These are phyloP conservation scores for Wickerhamia fluorescens DNA, from an alignment of 805 yeast species.

Conservation along the genomic window DNA sequence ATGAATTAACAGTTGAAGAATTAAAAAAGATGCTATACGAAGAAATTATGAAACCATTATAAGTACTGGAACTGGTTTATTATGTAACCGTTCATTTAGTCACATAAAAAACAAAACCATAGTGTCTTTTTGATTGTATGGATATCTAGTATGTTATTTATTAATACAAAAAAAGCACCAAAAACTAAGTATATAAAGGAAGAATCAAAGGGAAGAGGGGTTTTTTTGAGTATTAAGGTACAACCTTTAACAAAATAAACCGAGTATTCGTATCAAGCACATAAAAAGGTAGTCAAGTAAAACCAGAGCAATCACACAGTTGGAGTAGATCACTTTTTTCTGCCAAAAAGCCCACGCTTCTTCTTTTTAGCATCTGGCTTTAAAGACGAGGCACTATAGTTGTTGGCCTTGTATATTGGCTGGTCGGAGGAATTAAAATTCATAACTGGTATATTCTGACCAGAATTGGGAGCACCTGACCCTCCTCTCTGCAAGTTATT, in stretches of 20 bases:
- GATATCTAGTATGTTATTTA: background rate
- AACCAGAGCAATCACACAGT: too few species aligned
- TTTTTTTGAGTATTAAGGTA: too few species aligned
- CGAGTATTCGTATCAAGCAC: too few species aligned
- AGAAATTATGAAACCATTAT: conserved; percentile 63
- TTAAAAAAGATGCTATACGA: conserved; percentile 71
- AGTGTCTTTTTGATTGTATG: too few species aligned
- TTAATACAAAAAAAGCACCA: too few species aligned
- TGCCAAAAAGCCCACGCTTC: conserved; percentile 77
- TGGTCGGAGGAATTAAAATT: conserved; percentile 33
- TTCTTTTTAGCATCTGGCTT: conserved; percentile 44
- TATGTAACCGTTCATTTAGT: too few species aligned
- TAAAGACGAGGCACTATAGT: conserved; percentile 47
- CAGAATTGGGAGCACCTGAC: conserved; percentile 29
- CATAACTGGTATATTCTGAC: conserved; percentile 29
- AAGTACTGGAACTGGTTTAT: conserved; percentile 1
- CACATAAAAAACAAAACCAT: too few species aligned
- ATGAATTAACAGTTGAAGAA: conserved; percentile 67
- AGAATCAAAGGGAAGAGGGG: too few species aligned
- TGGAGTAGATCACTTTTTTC: conserved; percentile 32
- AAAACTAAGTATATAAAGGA: too few species aligned
- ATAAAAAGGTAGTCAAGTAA: too few species aligned
- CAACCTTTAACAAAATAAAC: too few species aligned
- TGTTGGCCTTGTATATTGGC: conserved; percentile 46
- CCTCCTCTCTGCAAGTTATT: conserved; percentile 24